Conservation (phyloP, 2,329 filamentous ascomycete species). For the Ustilaginoidea virens region DNA sequence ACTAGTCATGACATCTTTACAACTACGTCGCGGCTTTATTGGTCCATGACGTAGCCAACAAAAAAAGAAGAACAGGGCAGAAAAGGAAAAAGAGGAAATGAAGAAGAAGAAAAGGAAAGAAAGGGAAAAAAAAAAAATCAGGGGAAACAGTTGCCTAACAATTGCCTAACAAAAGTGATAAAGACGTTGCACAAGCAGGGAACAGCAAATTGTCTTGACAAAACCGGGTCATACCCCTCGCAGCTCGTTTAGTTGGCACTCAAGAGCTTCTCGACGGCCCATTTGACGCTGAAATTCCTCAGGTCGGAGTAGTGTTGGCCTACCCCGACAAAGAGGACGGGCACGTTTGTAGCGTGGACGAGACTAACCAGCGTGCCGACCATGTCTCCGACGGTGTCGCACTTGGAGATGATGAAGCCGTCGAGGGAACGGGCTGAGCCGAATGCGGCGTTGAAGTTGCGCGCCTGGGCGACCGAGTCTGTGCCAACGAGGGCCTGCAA, state of each 20-base stretch:
- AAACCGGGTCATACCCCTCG: neutral
- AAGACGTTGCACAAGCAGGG: too few relatives aligned
- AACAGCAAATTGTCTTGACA: neutral
- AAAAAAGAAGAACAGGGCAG: too few relatives aligned
- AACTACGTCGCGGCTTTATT: too few relatives aligned
- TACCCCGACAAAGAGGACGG: constrained; percentile 78
- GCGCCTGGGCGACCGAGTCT: constrained; percentile 86
- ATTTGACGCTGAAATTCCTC: constrained; percentile 52
- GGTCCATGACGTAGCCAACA: too few relatives aligned
- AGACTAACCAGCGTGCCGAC: constrained; percentile 90
- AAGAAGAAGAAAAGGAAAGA: too few relatives aligned
- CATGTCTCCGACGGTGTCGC: constrained; percentile 99
- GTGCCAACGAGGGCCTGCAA: constrained; percentile 72
- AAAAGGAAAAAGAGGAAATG: too few relatives aligned
- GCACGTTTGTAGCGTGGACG: constrained; percentile 92
- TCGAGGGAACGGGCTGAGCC: constrained; percentile 68
- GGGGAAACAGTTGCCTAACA: too few relatives aligned
- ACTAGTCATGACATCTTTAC: too few relatives aligned
- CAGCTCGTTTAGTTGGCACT: too few relatives aligned
- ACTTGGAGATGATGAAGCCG: constrained; percentile 97
- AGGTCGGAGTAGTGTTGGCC: constrained; percentile 56
- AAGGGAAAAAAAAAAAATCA: too few relatives aligned
- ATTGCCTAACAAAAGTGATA: too few relatives aligned
- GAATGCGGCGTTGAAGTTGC: constrained; percentile 92
- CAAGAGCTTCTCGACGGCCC: constrained; percentile 52